Conservation (phyloP, 2,329 filamentous ascomycete species). For the Remersonia thermophila region DNA sequence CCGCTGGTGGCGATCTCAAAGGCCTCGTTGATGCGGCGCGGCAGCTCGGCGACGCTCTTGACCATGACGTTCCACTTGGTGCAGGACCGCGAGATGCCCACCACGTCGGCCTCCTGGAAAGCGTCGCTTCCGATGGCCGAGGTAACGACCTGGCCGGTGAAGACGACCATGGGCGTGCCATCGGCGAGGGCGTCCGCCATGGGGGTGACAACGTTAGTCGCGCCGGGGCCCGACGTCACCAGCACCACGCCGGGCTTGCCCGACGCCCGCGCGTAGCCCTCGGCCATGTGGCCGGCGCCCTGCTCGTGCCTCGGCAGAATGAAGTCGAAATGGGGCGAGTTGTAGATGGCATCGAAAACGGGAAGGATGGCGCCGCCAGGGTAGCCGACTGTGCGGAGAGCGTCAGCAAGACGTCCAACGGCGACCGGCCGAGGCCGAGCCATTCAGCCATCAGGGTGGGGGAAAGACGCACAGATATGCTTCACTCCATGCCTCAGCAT, state of each 20-base stretch:
- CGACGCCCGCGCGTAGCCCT: slow-evolving; percentile 88
- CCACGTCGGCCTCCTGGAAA: slow-evolving; percentile 91
- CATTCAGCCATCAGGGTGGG: not conserved
- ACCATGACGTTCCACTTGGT: slow-evolving; percentile 99
- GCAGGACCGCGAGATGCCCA: slow-evolving; percentile 87
- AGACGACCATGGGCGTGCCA: slow-evolving; percentile 91
- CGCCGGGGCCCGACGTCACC: slow-evolving; percentile 91
- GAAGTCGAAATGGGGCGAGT: slow-evolving; percentile 93
- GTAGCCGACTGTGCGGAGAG: slow-evolving; percentile 54
- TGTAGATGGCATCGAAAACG: slow-evolving; percentile 98
- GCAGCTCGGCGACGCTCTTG: slow-evolving; percentile 79
- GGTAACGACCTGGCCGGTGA: slow-evolving; percentile 85
- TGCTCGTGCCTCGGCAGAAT: slow-evolving; percentile 93
- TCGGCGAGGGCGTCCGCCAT: slow-evolving; percentile 95
- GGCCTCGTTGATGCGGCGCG: slow-evolving; percentile 83
- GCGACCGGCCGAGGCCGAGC: too few species aligned
- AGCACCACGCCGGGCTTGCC: slow-evolving; percentile 92
- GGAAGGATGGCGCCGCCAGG: slow-evolving; percentile 93
- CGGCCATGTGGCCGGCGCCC: slow-evolving; percentile 95
- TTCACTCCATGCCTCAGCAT: slow-evolving; percentile 88
- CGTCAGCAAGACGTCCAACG: not conserved
- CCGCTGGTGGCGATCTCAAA: slow-evolving; percentile 96
- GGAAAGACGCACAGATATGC: slow-evolving; percentile 68
- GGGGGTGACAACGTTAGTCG: slow-evolving; percentile 91
- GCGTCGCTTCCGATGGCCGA: slow-evolving; percentile 86